Percentiles rank a stretch among this genome's conserved stretches.
phyloP scores from a whole-genome alignment of 305 asterid genomes.

The Fraxinus albicans region DNA sequence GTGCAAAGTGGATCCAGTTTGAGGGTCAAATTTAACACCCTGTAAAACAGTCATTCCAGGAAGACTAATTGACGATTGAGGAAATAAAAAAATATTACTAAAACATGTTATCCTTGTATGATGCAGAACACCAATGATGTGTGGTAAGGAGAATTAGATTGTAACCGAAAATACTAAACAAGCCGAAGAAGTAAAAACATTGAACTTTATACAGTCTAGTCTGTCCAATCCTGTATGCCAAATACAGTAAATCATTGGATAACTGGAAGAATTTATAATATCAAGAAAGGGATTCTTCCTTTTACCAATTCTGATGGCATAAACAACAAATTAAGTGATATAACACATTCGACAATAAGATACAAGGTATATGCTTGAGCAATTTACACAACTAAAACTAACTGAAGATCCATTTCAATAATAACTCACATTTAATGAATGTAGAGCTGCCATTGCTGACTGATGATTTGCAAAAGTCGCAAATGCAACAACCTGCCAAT shows the following conservation, averaged over 20 bases:
- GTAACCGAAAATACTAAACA: background rate
- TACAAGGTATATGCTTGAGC: background rate
- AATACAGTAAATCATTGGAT: slow-evolving; percentile 1
- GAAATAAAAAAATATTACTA: background rate
- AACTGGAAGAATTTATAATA: background rate
- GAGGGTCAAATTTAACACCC: slow-evolving; percentile 94
- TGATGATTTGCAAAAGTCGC: slow-evolving; percentile 89
- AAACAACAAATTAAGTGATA: background rate
- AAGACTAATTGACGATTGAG: background rate
- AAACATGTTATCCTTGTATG: background rate
- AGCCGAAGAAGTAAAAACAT: background rate
- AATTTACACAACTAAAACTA: slow-evolving; percentile 1
- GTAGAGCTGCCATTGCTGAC: slow-evolving; percentile 84
- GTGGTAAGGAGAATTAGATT: background rate
- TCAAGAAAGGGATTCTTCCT: background rate
- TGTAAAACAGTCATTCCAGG: slow-evolving; percentile 18
- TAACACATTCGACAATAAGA: background rate
- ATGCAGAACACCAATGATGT: background rate
- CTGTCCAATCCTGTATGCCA: background rate
- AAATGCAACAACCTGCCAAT: slow-evolving; percentile 90
- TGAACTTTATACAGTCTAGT: background rate
- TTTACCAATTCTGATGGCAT: background rate
- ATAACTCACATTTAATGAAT: slow-evolving; percentile 74
- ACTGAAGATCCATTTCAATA: slow-evolving; percentile 5
- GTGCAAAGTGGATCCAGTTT: slow-evolving; percentile 86